phyloP scores from a whole-genome alignment of 1,284 basidiomycete species.

The Chondrostereum purpureum region DNA sequence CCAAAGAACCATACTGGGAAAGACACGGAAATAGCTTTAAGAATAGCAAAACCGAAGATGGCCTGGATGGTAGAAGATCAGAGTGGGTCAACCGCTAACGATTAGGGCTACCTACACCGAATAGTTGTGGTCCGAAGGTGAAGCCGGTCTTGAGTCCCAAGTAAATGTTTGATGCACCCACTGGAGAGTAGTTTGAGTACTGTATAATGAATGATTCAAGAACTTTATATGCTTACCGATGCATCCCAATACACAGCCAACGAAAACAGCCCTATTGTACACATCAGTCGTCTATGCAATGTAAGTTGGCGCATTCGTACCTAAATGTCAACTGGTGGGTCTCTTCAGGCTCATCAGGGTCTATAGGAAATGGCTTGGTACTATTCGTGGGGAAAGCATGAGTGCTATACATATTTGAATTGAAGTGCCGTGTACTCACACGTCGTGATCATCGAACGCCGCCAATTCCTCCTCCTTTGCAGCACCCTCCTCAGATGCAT shows the following conservation, averaged over 20 bases:
- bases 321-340: conserved; percentile 51
- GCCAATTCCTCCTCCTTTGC: not conserved
- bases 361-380: conserved; percentile 44
- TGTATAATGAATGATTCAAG: conserved; percentile 10
- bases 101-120: conserved; percentile 34
- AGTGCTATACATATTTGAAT: not conserved
- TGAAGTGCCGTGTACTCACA: not conserved
- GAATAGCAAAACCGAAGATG: conserved; percentile 61
- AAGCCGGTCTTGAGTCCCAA: conserved; percentile 67
- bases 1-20: conserved; percentile 47
- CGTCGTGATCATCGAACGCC: not conserved
- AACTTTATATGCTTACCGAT: conserved; percentile 28
- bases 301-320: too few relatives aligned
- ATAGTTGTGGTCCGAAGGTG: conserved; percentile 59
- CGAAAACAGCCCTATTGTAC: conserved; percentile 43
- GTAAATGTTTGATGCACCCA: conserved; percentile 62
- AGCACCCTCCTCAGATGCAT: not conserved
- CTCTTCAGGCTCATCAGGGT: conserved; percentile 44
- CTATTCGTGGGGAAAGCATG: conserved; percentile 18
- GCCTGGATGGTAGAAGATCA: conserved; percentile 25
- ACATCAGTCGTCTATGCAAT: too few relatives aligned
- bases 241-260: conserved; percentile 56
- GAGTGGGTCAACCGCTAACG: not conserved
- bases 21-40: conserved; percentile 51
- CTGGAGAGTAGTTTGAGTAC: conserved; percentile 17